A percentile compares a stretch with the other conserved stretches of the same genome.
Conservation (phyloP, 1,139 yeast genomes). For the Eremothecium coryli region DNA sequence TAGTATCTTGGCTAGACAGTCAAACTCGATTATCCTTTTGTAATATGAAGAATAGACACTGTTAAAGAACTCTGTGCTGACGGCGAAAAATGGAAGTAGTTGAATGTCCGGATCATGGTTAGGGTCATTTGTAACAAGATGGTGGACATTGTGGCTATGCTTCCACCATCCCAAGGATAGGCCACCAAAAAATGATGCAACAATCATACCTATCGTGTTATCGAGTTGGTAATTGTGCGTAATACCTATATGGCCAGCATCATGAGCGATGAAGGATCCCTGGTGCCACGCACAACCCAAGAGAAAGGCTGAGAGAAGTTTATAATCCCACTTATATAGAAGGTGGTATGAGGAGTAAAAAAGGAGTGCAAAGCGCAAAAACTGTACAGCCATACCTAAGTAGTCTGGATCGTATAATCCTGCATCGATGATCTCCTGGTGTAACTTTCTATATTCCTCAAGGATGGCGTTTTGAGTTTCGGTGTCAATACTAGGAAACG, state of each 20-base stretch:
- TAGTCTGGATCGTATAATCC: conserved; percentile 69
- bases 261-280: conserved; percentile 78
- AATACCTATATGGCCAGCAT: conserved; percentile 78
- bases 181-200: conserved; percentile 82
- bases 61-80: conserved; percentile 59
- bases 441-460: conserved; percentile 51
- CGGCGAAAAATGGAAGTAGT: conserved; percentile 85
- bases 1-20: conserved; percentile 48
- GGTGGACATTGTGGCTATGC: conserved; percentile 85
- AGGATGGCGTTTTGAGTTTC: conserved; percentile 53
- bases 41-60: conserved; percentile 73
- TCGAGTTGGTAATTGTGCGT: conserved; percentile 77
- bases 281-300: conserved; percentile 88
- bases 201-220: conserved; percentile 58
- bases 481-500: conserved; percentile 57
- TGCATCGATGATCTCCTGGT: conserved; percentile 42
- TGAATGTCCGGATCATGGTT: conserved; percentile 92
- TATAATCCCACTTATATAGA: conserved; percentile 36
- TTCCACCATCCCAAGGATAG: conserved; percentile 93
- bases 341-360: conserved; percentile 44
- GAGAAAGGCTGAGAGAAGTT: conserved; percentile 49
- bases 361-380: conserved; percentile 48
- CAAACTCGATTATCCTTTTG: conserved; percentile 57
- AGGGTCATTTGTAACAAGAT: conserved; percentile 80
- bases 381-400: conserved; percentile 60